These are phyloP conservation scores for Wallemia ichthyophaga DNA, from an alignment of 1,284 basidiomycete genomes.

Conservation along the genomic window DNA sequence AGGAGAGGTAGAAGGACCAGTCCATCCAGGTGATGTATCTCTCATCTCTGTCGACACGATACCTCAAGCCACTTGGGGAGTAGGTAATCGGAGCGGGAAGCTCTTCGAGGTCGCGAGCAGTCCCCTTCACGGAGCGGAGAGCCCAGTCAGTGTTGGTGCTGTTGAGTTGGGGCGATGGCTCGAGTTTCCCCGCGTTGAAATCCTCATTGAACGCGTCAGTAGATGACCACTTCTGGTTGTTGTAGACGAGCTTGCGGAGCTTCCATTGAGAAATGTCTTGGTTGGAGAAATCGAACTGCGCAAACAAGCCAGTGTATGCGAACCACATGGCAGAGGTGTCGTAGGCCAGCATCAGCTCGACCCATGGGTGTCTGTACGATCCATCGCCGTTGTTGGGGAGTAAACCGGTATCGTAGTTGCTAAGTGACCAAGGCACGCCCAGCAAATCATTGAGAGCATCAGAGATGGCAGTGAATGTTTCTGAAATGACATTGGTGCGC, in stretches of 20 bases:
- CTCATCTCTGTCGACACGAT: slow-evolving; percentile 23
- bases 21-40: slow-evolving; percentile 21
- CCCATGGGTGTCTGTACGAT: not conserved
- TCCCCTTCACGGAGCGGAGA: slow-evolving; percentile 18
- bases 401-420: not conserved
- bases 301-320: slow-evolving; percentile 20
- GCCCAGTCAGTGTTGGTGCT: slow-evolving; percentile 20
- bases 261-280: slow-evolving; percentile 25
- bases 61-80: slow-evolving; percentile 27
- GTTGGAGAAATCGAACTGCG: slow-evolving; percentile 28
- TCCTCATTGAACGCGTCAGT: slow-evolving; percentile 24
- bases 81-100: slow-evolving; percentile 30
- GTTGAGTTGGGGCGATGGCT: slow-evolving; percentile 16
- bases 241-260: slow-evolving; percentile 27
- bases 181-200: slow-evolving; percentile 25
- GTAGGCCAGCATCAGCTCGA: not conserved
- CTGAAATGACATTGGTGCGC: not conserved
- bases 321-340: not conserved
- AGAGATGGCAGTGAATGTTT: not conserved
- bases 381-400: not conserved
- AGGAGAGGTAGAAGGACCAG: slow-evolving; percentile 12
- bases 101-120: slow-evolving; percentile 25
- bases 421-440: not conserved
- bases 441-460: not conserved
- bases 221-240: slow-evolving; percentile 25